Conservation (phyloP, 495 filamentous ascomycete genomes). For the Wilcoxina mikolae region DNA sequence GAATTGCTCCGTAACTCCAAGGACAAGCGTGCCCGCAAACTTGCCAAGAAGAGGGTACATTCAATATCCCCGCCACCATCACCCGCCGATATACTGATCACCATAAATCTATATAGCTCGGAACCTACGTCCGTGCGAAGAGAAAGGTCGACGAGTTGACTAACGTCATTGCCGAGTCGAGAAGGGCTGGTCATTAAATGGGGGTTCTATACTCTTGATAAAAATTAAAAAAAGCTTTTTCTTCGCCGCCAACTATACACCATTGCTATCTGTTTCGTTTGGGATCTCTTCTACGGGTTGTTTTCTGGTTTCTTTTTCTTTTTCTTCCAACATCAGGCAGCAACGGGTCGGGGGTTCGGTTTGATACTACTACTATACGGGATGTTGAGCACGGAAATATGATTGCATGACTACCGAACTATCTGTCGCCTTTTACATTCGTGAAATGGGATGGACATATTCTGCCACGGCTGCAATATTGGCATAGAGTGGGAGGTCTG, state of each 20-base stretch:
- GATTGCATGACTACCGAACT: neutral
- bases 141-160: constrained; percentile 97
- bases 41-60: constrained; percentile 92
- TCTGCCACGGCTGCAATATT: no score
- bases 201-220: constrained; percentile 4
- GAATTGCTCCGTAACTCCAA: constrained; percentile 97
- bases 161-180: constrained; percentile 90
- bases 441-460: no score
- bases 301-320: neutral
- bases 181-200: constrained; percentile 43
- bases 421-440: no score
- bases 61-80: neutral
- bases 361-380: neutral
- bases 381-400: neutral
- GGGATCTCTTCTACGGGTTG: neutral
- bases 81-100: no score
- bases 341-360: no score
- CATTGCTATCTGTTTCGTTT: neutral
- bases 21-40: constrained; percentile 97
- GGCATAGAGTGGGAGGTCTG: no score
- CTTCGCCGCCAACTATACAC: neutral
- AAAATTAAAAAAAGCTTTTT: neutral
- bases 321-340: no score
- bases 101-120: constrained; percentile 45
- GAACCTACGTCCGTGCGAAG: constrained; percentile 95